Evolutionary conservation across 257 asterid genomes (phyloP).

Genomic region (Scutellaria minor): DNA sequence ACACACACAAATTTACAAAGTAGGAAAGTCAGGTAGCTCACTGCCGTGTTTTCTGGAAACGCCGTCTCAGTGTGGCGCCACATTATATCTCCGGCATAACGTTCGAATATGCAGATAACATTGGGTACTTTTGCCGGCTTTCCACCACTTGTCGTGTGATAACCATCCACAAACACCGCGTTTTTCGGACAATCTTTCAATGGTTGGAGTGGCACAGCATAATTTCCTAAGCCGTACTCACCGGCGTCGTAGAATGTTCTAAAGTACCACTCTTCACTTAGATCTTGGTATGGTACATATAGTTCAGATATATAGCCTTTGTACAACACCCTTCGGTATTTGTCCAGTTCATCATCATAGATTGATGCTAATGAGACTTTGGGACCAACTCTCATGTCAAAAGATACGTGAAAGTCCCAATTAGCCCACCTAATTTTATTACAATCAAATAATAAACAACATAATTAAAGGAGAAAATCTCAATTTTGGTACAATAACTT

Average conservation of each 20-base stretch:
- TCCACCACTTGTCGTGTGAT: conserved; percentile 42
- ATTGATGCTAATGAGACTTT: conserved; percentile 53
- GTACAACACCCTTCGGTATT: conserved; percentile 48
- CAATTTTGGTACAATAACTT: too few relatives aligned
- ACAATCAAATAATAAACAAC: not conserved
- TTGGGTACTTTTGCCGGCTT: conserved; percentile 34
- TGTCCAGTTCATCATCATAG: conserved; percentile 39
- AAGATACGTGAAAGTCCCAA: conserved; percentile 54
- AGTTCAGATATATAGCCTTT: conserved; percentile 54
- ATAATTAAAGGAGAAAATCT: too few relatives aligned
- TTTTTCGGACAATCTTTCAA: conserved; percentile 51
- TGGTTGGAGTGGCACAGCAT: conserved; percentile 46
- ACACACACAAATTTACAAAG: too few relatives aligned
- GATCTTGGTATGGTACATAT: conserved; percentile 62
- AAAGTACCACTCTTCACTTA: conserved; percentile 53
- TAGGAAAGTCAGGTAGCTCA: not conserved
- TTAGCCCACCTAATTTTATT: conserved; percentile 50
- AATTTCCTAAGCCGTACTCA: conserved; percentile 50
- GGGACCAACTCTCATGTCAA: conserved; percentile 57
- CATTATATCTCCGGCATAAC: conserved; percentile 48
- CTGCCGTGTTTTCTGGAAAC: not conserved
- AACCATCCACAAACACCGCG: conserved; percentile 54
- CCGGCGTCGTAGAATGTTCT: conserved; percentile 50
- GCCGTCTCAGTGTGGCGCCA: conserved; percentile 26
- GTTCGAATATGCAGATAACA: conserved; percentile 54